Base-by-base conservation (phyloP, 805 yeast species). In the Yamadazyma olivae region DNA sequence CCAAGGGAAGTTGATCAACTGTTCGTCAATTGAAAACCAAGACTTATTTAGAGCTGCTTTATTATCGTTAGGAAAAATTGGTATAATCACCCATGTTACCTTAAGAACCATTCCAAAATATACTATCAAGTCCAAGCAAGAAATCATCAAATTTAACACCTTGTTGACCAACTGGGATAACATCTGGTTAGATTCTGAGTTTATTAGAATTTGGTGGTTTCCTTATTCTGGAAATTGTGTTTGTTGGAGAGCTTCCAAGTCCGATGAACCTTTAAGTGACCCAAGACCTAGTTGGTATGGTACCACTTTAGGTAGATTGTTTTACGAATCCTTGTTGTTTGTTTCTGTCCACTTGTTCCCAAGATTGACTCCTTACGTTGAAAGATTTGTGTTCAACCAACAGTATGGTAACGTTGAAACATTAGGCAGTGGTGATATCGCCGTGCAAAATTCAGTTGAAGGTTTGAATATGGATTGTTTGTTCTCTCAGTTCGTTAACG, bases 401-500 rank as follows among this genome's bases (percentile, higher is more conserved):
- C 96, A 88, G 61, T 90, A 84, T 52, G 95, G 95, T 5, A 62
- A 67, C 30, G 77, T 79, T 17, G 90, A 83, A 51, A 81, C 85
- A 5, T 67, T 72, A 25, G 79, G 81, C 24, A 57, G 56, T n/a
- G 79, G 78, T 21, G 80, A 75, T 36, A 61, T 75, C 32, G 83
- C 86, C 2, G 87, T 90, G 8, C 88, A 82, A 51, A 74, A 77
- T 40, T 83, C 95, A 3, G 91, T 86, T 30, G 86, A 83, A 40
- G 96, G 91, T 5, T 77, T 91, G 51, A 88, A 86, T 59, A 87
- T 91, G 95, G 98, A 93, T 65, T 93, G 98, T 58, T 67, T 91
- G 48, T 91, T 88, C 59, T 80, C 89, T 29, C 99, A 91, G 60
- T 90, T 81, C 61, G 98, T 91, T 33, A 81, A 90, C 55, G 99